phyloP scores from a whole-genome alignment of 176 grass and related monocot genomes.

The Raddia guianensis region DNA sequence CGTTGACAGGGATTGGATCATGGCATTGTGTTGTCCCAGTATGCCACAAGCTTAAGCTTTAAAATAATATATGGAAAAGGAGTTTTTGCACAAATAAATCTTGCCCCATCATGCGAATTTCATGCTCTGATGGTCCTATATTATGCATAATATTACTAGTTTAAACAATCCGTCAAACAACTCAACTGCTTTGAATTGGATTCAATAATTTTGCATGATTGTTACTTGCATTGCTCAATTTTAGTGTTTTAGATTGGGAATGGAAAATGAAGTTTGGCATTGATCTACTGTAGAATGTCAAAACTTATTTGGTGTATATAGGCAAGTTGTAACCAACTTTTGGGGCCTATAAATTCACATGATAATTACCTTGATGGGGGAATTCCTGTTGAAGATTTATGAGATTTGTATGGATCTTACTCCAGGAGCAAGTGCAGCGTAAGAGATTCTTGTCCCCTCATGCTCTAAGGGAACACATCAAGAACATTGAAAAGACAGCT shows the following conservation, averaged over 20 bases:
- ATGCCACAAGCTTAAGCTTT: neutral
- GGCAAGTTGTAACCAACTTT: neutral
- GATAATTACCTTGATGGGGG: neutral
- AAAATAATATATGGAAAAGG: neutral
- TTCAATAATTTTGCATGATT: neutral
- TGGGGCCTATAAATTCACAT: neutral
- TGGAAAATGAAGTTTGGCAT: neutral
- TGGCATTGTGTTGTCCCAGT: neutral
- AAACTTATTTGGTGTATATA: neutral
- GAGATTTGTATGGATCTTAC: slow-evolving; percentile 21
- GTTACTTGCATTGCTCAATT: neutral
- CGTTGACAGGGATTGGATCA: neutral
- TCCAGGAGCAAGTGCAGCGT: slow-evolving; percentile 54
- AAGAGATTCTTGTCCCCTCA: slow-evolving; percentile 65
- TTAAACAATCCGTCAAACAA: neutral
- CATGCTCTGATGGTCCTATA: neutral
- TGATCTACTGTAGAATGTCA: neutral
- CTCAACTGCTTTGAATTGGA: neutral
- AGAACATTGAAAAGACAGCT: slow-evolving; percentile 45
- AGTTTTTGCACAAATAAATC: neutral
- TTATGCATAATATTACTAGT: neutral
- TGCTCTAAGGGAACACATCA: slow-evolving; percentile 57
- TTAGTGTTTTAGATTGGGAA: neutral
- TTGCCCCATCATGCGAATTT: neutral
- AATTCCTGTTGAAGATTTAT: slow-evolving; percentile 18